These are phyloP conservation scores for Cryptosporidium felis DNA, from an alignment of 169 alveolate genomes.

Conservation along the genomic window DNA sequence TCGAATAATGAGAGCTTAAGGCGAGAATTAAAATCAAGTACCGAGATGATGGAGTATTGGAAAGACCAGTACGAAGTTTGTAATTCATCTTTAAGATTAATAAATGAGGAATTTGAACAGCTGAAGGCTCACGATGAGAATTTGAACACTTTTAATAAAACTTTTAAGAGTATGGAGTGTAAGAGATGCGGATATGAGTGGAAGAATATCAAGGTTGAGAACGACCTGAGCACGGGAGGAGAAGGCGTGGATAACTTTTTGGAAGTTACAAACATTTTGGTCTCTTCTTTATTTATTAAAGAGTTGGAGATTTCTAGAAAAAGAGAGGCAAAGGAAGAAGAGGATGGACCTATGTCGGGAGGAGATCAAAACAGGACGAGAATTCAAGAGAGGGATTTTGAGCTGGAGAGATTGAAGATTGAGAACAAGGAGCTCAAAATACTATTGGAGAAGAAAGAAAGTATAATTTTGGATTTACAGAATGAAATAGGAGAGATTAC, in stretches of 20 bases:
- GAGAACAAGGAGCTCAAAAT: constrained; percentile 3
- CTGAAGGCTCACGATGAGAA: constrained; percentile 28
- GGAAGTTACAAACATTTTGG: constrained; percentile 29
- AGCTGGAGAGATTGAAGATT: constrained; percentile 4
- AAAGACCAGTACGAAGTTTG: constrained; percentile 49
- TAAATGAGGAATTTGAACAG: constrained; percentile 17
- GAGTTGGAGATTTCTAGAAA: neutral
- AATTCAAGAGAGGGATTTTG: constrained; percentile 10
- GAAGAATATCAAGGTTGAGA: constrained; percentile 17
- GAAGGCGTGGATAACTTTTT: neutral
- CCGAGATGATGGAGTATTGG: constrained; percentile 34
- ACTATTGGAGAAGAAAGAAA: neutral
- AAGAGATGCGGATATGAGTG: constrained; percentile 52
- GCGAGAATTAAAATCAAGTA: constrained; percentile 22
- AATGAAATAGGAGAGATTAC: constrained; percentile 5
- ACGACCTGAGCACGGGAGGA: neutral
- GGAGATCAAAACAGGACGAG: neutral
- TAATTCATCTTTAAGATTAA: constrained; percentile 7
- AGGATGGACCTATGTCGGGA: neutral
- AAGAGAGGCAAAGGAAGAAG: neutral
- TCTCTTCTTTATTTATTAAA: constrained; percentile 2
- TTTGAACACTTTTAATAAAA: constrained; percentile 10
- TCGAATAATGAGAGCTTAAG: constrained; percentile 13
- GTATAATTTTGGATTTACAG: constrained; percentile 10
- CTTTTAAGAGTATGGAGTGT: constrained; percentile 32